A percentile compares a stretch with the other conserved stretches of the same genome.
Evolutionary conservation across 768 basidiomycete species (phyloP).

Genomic region (Suillus sp.): DNA sequence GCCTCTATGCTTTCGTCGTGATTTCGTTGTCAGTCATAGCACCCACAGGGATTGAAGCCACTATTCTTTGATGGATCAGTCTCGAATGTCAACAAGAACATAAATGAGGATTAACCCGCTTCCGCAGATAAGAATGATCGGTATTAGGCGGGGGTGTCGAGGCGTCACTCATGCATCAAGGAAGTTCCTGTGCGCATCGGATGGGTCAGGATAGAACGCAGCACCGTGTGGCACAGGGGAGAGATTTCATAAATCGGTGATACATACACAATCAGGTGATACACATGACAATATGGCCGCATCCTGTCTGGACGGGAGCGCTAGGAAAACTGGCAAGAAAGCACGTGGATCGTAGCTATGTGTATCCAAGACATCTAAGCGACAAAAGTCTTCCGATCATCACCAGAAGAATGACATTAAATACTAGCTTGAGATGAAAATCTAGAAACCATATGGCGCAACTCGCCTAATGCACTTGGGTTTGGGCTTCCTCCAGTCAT

Average conservation of each 20-base stretch:
- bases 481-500: constrained; percentile 12
- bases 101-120: neutral
- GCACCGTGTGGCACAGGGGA: neutral
- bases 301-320: neutral
- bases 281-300: neutral
- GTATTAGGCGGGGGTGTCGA: no score
- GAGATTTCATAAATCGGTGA: neutral
- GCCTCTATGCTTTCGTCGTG: neutral
- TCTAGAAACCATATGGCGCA: constrained; percentile 6
- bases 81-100: neutral
- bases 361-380: neutral
- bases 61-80: neutral
- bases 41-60: neutral
- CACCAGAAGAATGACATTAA: neutral
- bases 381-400: neutral
- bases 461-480: constrained; percentile 17
- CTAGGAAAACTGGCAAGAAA: neutral
- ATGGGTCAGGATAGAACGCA: neutral
- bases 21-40: neutral
- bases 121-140: neutral
- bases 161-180: neutral
- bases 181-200: neutral
- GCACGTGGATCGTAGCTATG: neutral
- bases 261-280: neutral
- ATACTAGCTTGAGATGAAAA: neutral